These are phyloP conservation scores for Aulographum hederae DNA, from an alignment of 2,329 filamentous ascomycete genomes.

Conservation along the genomic window DNA sequence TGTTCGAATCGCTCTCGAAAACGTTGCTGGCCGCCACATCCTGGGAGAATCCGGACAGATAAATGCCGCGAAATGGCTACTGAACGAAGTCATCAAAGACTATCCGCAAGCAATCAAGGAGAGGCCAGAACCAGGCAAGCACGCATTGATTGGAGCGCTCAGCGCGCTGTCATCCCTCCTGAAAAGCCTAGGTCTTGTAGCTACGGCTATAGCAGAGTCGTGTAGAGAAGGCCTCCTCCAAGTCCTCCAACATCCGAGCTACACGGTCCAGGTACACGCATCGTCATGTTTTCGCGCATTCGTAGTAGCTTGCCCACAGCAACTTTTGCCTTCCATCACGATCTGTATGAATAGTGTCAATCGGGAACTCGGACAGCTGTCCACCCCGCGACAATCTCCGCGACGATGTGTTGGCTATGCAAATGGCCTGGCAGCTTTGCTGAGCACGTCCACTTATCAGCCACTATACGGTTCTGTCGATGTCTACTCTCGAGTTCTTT, in stretches of 20 bases:
- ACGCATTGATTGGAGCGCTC: conserved; percentile 61
- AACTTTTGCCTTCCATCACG: conserved; percentile 76
- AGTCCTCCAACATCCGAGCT: conserved; percentile 84
- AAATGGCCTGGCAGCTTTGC: conserved; percentile 73
- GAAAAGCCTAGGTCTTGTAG: conserved; percentile 61
- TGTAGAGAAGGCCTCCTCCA: conserved; percentile 80
- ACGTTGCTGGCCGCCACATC: conserved; percentile 62
- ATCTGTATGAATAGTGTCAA: conserved; percentile 93
- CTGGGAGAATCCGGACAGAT: conserved; percentile 81
- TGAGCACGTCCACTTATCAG: conserved; percentile 75
- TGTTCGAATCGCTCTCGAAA: conserved; percentile 66
- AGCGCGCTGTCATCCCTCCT: conserved; percentile 67
- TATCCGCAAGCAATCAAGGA: conserved; percentile 83
- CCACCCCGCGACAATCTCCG: conserved; percentile 57
- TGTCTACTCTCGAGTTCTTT: conserved; percentile 78
- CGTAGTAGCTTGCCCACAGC: conserved; percentile 78
- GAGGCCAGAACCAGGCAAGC: conserved; percentile 72
- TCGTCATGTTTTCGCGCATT: conserved; percentile 75
- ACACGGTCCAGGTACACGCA: conserved; percentile 83
- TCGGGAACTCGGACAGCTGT: conserved; percentile 65
- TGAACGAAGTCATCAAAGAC: conserved; percentile 83
- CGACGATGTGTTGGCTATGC: conserved; percentile 79
- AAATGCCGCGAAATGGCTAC: conserved; percentile 59
- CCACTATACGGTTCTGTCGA: conserved; percentile 91
- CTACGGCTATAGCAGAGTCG: conserved; percentile 58